phyloP scores from a whole-genome alignment of 345 rosid species.

The Rhodamnia rubescens region DNA sequence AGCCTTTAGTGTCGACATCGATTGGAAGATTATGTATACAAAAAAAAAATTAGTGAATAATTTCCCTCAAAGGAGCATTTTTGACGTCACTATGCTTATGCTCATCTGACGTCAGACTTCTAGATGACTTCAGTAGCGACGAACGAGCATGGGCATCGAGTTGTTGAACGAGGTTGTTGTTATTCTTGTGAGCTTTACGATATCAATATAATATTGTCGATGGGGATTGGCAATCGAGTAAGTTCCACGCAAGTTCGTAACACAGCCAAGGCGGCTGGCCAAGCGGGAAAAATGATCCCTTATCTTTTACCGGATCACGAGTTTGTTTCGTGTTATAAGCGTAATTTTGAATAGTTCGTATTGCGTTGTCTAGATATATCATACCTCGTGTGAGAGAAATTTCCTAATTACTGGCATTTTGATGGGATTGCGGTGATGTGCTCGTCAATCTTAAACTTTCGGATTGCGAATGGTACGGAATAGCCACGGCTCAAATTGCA shows the following conservation, averaged over 20 bases:
- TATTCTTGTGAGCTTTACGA: background rate
- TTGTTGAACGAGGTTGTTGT: background rate
- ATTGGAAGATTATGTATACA: background rate
- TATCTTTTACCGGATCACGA: background rate
- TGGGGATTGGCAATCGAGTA: background rate
- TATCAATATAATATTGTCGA: background rate
- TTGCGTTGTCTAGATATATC: background rate
- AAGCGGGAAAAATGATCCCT: background rate
- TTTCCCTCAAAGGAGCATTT: background rate
- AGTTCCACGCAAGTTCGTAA: background rate
- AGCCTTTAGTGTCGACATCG: background rate
- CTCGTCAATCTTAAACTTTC: background rate
- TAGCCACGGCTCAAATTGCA: background rate
- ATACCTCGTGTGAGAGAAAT: background rate
- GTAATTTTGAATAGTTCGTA: background rate
- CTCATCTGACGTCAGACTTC: background rate
- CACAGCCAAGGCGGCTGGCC: background rate
- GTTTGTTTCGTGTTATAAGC: background rate
- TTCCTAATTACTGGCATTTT: background rate
- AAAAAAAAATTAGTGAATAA: too few relatives aligned
- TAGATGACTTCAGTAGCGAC: background rate
- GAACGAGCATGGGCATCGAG: background rate
- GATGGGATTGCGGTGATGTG: accelerated
- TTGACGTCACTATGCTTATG: background rate
- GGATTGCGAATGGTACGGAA: accelerated